Conservation (phyloP, 1,284 basidiomycete species). For the Boletellus sp. region DNA sequence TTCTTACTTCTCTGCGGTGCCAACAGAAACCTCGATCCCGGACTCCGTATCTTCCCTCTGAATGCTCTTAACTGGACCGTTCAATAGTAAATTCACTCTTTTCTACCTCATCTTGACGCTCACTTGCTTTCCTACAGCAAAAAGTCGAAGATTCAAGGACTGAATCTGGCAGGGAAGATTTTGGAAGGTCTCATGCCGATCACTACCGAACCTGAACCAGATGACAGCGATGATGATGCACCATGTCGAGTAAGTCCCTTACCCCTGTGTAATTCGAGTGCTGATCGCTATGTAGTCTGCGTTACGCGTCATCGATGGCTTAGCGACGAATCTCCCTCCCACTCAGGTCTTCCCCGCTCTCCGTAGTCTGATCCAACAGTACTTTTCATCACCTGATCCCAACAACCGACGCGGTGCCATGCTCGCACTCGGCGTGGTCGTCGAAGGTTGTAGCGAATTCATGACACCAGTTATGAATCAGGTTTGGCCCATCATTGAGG, state of each 20-base stretch:
- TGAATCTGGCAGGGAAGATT: constrained; percentile 84
- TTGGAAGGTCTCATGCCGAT: constrained; percentile 93
- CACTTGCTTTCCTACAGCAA: constrained; percentile 53
- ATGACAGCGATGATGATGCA: constrained; percentile 87
- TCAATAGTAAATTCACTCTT: constrained; percentile 63
- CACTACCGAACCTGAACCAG: constrained; percentile 84
- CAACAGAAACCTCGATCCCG: constrained; percentile 76
- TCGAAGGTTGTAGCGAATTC: constrained; percentile 98
- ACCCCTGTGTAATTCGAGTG: neutral
- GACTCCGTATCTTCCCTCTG: constrained; percentile 86
- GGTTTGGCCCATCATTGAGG: constrained; percentile 94
- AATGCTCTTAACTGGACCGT: constrained; percentile 97
- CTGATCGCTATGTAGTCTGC: constrained; percentile 58
- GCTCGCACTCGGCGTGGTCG: constrained; percentile 92
- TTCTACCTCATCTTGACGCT: neutral
- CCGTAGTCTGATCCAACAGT: constrained; percentile 75
- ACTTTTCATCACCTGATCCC: constrained; percentile 80
- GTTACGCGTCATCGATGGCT: constrained; percentile 91
- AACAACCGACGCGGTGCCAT: constrained; percentile 87
- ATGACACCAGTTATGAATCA: constrained; percentile 92
- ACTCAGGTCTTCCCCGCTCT: constrained; percentile 96
- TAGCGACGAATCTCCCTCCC: constrained; percentile 92
- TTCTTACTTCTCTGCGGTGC: constrained; percentile 87
- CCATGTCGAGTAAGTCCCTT: constrained; percentile 75
- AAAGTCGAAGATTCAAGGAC: constrained; percentile 91